phyloP scores from a whole-genome alignment of 805 yeast species.

The Barnettozyma vustinii region DNA sequence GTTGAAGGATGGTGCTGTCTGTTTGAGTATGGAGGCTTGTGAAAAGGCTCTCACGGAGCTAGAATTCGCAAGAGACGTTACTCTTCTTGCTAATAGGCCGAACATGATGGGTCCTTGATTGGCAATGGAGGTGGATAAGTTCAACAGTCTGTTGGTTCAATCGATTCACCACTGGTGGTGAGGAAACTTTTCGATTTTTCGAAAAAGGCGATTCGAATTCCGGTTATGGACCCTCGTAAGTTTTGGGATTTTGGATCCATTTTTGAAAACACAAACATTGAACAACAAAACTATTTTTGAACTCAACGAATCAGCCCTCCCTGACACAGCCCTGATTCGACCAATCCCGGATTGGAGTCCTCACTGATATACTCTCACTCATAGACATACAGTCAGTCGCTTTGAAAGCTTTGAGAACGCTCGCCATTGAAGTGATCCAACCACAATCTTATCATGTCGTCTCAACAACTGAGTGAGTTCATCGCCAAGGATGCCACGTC shows the following conservation, averaged over 20 bases:
- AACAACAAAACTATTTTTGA: neutral
- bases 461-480: conserved; percentile 32
- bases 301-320: neutral
- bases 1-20: conserved; percentile 10
- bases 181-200: neutral
- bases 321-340: neutral
- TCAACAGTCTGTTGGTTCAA: neutral
- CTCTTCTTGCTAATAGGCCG: neutral
- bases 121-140: neutral
- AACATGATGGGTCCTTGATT: neutral
- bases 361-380: neutral
- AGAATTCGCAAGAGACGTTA: neutral
- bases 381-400: neutral
- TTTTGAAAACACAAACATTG: neutral
- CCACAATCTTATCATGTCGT: conserved; percentile 1
- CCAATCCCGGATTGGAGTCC: neutral
- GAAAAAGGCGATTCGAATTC: neutral
- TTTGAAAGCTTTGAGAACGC: neutral
- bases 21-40: conserved; percentile 6
- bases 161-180: neutral
- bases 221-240: neutral
- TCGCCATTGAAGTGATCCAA: neutral
- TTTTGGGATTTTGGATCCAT: neutral
- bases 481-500: conserved; percentile 58
- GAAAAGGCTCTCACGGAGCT: conserved; percentile 5